A percentile compares a stretch with the other conserved stretches of the same genome.
These are phyloP conservation scores for Hymenoscyphus albidus DNA, from an alignment of 2,329 filamentous ascomycete genomes.

Conservation along the genomic window DNA sequence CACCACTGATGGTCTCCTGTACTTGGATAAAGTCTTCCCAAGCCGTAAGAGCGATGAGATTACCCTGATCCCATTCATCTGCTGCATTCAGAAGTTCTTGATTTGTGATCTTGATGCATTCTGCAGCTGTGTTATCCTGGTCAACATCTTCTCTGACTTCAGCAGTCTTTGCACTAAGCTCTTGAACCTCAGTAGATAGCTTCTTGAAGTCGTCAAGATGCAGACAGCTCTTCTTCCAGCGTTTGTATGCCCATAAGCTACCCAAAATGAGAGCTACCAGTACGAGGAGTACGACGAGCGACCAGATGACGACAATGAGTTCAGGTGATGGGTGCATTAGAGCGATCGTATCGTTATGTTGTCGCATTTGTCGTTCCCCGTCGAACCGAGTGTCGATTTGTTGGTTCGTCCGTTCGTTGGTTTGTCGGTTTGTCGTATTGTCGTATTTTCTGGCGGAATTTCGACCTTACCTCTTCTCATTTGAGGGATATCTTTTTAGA, in stretches of 20 bases:
- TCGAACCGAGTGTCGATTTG: neutral
- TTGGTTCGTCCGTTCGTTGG: neutral
- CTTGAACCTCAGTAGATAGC: slow-evolving; percentile 13
- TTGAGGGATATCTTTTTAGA: neutral
- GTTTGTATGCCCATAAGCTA: slow-evolving; percentile 9
- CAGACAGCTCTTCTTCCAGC: slow-evolving; percentile 14
- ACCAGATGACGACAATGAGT: slow-evolving; percentile 13
- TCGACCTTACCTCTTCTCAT: neutral
- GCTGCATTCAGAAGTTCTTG: slow-evolving; percentile 14
- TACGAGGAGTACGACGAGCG: slow-evolving; percentile 12
- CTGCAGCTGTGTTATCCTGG: slow-evolving; percentile 13
- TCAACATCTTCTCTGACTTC: slow-evolving; percentile 16
- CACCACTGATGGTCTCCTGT: slow-evolving; percentile 2
- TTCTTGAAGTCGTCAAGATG: slow-evolving; percentile 20
- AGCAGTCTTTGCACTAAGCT: slow-evolving; percentile 15
- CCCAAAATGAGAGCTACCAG: slow-evolving; percentile 6
- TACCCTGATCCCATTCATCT: slow-evolving; percentile 20
- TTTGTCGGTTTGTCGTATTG: neutral
- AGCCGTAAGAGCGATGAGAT: slow-evolving; percentile 19
- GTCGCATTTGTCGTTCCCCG: neutral
- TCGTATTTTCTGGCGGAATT: neutral
- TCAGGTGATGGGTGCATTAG: slow-evolving; percentile 12
- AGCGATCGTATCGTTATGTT: slow-evolving; percentile 5
- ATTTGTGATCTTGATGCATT: slow-evolving; percentile 13
- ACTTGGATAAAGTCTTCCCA: slow-evolving; percentile 26